Base-by-base conservation (phyloP, 2,329 filamentous ascomycete species). In the Fusarium musae region DNA sequence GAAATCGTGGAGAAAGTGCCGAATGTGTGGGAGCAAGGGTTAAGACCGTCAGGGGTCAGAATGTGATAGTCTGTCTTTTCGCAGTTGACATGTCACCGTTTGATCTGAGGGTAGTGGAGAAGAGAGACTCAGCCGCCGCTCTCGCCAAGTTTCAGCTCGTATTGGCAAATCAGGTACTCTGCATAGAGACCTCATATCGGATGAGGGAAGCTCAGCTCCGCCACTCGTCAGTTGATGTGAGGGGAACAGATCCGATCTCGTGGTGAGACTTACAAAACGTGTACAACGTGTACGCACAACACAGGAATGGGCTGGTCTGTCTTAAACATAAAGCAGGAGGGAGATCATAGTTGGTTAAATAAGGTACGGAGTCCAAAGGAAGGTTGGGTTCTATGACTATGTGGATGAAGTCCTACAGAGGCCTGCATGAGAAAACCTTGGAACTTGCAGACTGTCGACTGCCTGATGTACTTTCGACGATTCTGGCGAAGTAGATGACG, bases 1-100 rank as follows among this genome's bases (percentile, higher is more conserved):
- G 66, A 58, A 53, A 59, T 63, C 65, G 66, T 70, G 69, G 67
- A 36, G 59, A 40, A 70, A 66, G 66, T 70, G 59, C 66, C 59
- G 59, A 56, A 43, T 52, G 46, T 57, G n/a, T 69, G 52, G 39
- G 66, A 69, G 44, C 50, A 44, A 52, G 34, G 49, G 59, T 37
- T 21, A 23, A 64, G 58, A 39, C 66, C 50, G 44, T 34, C 59
- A 69, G 65, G 60, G 66, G 64, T 46, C n/a, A 52, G 44, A 52
- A 69, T 65, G n/a, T 69, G 66, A 69, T 69, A 43, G 36, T 53
- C 40, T 59, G 65, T 59, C 66, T 69, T 70, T 30, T 36, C 66
- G n/a, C 66, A 70, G 39, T 49, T 69, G 66, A 69, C 66, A 39
- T 42, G 52, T 70, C 66, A 70, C 36, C 32, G n/a, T 40, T 54